These are phyloP conservation scores for Medakamo hakoo DNA, from an alignment of 139 green algal genomes.

Conservation along the genomic window DNA sequence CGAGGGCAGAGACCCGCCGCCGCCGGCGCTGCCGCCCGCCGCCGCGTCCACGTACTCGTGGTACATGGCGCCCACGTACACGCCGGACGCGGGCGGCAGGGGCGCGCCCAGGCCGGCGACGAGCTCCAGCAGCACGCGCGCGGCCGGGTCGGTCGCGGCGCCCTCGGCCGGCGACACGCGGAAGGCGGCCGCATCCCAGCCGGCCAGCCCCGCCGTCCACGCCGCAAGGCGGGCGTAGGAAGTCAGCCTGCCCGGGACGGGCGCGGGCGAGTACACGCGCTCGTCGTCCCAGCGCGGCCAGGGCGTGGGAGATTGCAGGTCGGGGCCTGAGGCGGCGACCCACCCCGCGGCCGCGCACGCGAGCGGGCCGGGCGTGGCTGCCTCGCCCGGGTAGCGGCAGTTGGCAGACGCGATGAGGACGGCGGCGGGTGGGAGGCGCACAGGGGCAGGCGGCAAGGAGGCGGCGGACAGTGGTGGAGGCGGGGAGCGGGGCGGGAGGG, in stretches of 20 bases:
- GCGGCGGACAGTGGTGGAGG: too few relatives aligned
- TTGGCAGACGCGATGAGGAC: not conserved
- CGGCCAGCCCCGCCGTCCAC: slow-evolving; percentile 31
- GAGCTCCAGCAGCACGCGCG: slow-evolving; percentile 42
- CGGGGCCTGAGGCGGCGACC: not conserved
- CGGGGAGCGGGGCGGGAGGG: too few relatives aligned
- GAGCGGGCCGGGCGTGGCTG: not conserved
- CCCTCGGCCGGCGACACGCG: slow-evolving; percentile 31
- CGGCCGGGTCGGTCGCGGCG: slow-evolving; percentile 47
- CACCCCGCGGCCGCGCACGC: not conserved
- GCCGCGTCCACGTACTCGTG: slow-evolving; percentile 16
- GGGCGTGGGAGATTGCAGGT: slow-evolving; percentile 12
- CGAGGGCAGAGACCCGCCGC: not conserved
- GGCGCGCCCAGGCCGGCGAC: too few relatives aligned
- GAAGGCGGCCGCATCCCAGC: slow-evolving; percentile 49
- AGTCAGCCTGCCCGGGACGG: not conserved
- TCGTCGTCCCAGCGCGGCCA: slow-evolving; percentile 19
- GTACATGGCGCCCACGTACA: slow-evolving; percentile 39
- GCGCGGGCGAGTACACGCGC: slow-evolving; percentile 3
- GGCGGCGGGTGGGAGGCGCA: not conserved
- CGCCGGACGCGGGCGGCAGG: not conserved
- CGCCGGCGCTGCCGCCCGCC: not conserved
- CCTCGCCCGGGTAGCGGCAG: slow-evolving; percentile 1
- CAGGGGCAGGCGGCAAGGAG: not conserved
- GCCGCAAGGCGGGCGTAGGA: slow-evolving; percentile 29